phyloP scores from a whole-genome alignment of 1,284 basidiomycete genomes.

The Naganishia cerealis region DNA sequence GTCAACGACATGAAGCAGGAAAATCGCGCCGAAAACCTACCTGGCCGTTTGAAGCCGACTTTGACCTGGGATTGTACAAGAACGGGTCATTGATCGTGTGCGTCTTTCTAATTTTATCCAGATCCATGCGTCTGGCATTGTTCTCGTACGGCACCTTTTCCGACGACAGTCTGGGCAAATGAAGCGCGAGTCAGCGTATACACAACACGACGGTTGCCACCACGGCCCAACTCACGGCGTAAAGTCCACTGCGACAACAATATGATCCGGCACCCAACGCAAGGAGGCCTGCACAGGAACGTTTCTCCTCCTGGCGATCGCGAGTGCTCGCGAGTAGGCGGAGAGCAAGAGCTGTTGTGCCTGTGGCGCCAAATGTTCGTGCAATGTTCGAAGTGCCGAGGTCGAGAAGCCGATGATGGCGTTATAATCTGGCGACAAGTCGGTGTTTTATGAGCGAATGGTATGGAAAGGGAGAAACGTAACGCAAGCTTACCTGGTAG shows the following conservation, averaged over 20 bases:
- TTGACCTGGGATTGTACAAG: slow-evolving; percentile 77
- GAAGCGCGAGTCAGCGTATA: slow-evolving; percentile 29
- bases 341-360: slow-evolving; percentile 78
- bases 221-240: slow-evolving; percentile 63
- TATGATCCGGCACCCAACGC: slow-evolving; percentile 75
- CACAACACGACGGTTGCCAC: not conserved
- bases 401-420: slow-evolving; percentile 71
- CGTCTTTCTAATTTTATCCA: slow-evolving; percentile 7
- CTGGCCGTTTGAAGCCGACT: slow-evolving; percentile 60
- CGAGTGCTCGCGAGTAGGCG: slow-evolving; percentile 67
- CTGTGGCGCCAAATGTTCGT: slow-evolving; percentile 64
- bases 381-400: slow-evolving; percentile 68
- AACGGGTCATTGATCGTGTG: slow-evolving; percentile 59
- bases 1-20: slow-evolving; percentile 31
- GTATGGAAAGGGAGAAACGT: slow-evolving; percentile 30
- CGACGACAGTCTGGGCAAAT: slow-evolving; percentile 62
- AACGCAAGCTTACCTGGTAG: slow-evolving; percentile 70
- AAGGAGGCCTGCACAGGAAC: slow-evolving; percentile 64
- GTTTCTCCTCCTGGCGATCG: slow-evolving; percentile 72
- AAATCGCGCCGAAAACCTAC: slow-evolving; percentile 54
- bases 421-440: slow-evolving; percentile 62
- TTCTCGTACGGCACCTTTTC: slow-evolving; percentile 69
- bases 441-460: slow-evolving; percentile 37
- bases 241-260: slow-evolving; percentile 75
- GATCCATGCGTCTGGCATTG: slow-evolving; percentile 53